Conservation (phyloP, 1,139 yeast species). For the Saccharomyces hybrid region DNA sequence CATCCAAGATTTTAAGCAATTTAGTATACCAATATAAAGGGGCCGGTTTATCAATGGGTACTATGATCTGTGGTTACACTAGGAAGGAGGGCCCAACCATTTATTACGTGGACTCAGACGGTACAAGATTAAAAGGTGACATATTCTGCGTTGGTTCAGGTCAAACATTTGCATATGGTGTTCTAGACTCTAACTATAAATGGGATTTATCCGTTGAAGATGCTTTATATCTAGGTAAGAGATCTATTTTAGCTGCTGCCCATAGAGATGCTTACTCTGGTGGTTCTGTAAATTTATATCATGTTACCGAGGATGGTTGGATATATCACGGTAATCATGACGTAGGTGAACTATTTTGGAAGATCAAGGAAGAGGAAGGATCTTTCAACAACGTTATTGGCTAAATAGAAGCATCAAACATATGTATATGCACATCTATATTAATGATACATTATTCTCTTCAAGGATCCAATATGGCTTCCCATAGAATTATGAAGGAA, state of each 20-base stretch:
- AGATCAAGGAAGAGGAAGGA: conserved; percentile 76
- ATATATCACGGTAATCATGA: conserved; percentile 90
- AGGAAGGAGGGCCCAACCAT: conserved; percentile 93
- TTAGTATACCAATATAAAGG: conserved; percentile 93
- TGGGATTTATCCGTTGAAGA: conserved; percentile 92
- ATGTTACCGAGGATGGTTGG: conserved; percentile 93
- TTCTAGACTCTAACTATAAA: conserved; percentile 79
- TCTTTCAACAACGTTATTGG: conserved; percentile 86
- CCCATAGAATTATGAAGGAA: background rate
- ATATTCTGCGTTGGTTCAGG: conserved; percentile 98
- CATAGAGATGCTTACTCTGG: conserved; percentile 99
- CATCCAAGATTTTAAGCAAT: conserved; percentile 86
- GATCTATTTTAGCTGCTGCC: conserved; percentile 94
- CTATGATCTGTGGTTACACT: conserved; percentile 97
- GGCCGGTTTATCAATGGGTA: conserved; percentile 98
- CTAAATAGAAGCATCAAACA: conserved; percentile 23
- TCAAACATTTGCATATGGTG: conserved; percentile 99
- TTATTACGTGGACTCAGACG: conserved; percentile 95
- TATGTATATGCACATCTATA: conserved; percentile 4
- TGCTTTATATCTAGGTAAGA: conserved; percentile 87
- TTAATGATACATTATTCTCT: conserved; percentile 7
- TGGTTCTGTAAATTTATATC: conserved; percentile 90
- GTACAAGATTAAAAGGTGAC: conserved; percentile 92
- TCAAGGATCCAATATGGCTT: background rate
- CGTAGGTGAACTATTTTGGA: conserved; percentile 90